Evolutionary conservation across 345 rosid species (phyloP).

Genomic region (Populus ilicifolia): DNA sequence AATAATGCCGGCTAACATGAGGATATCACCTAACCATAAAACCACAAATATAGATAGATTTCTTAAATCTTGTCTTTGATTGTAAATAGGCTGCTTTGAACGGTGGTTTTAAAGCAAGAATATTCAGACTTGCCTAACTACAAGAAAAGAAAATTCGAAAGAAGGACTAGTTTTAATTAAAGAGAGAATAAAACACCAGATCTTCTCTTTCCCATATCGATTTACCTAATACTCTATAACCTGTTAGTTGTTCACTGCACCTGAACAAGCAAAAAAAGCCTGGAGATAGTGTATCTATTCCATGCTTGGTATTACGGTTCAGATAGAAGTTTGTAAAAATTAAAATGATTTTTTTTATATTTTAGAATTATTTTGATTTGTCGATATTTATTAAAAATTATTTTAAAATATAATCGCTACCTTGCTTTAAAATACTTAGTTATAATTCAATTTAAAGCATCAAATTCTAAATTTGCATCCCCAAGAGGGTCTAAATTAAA

Average conservation of each 20-base stretch:
- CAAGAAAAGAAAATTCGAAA: not conserved
- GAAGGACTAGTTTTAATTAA: not conserved
- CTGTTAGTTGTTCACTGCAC: not conserved
- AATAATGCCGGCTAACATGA: too few species aligned
- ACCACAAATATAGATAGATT: too few species aligned
- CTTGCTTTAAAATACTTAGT: accelerated
- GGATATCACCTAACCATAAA: not conserved
- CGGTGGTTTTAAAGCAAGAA: not conserved
- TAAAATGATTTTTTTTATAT: too few species aligned
- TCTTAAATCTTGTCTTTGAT: not conserved
- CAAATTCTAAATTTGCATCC: too few species aligned
- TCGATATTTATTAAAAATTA: too few species aligned
- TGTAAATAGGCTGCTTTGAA: not conserved
- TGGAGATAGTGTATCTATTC: too few species aligned
- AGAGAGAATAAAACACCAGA: not conserved
- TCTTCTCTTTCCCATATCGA: not conserved
- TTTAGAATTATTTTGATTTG: too few species aligned
- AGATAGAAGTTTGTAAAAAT: too few species aligned
- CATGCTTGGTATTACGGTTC: too few species aligned
- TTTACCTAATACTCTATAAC: not conserved
- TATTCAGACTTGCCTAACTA: not conserved
- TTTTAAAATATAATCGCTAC: too few species aligned
- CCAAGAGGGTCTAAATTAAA: too few species aligned
- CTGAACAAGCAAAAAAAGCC: not conserved
- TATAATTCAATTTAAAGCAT: not conserved